phyloP scores from a whole-genome alignment of 768 basidiomycete genomes.

The Holtermannia corniformis region DNA sequence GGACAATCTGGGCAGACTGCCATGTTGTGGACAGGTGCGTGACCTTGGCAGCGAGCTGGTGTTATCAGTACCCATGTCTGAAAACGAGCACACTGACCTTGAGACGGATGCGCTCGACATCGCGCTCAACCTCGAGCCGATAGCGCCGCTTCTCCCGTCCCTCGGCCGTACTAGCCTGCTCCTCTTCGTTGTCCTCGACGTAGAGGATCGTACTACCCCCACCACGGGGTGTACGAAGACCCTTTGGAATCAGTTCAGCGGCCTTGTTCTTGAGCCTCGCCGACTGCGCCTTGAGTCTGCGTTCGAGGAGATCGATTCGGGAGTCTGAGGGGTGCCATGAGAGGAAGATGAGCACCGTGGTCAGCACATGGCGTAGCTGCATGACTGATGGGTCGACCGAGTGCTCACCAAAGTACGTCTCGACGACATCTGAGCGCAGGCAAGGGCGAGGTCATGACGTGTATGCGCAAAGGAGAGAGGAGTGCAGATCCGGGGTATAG shows the following conservation, averaged over 20 bases:
- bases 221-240: constrained; percentile 30
- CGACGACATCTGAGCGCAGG: constrained; percentile 84
- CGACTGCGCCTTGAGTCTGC: constrained; percentile 75
- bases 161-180: not conserved
- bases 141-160: constrained; percentile 28
- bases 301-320: constrained; percentile 51
- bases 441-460: too few relatives aligned
- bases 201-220: constrained; percentile 17
- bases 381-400: not conserved
- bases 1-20: constrained; percentile 62
- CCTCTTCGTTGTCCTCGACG: constrained; percentile 15
- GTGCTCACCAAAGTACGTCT: constrained; percentile 63
- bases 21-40: constrained; percentile 68
- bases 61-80: constrained; percentile 1
- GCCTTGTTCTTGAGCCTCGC: constrained; percentile 73
- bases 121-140: constrained; percentile 71
- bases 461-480: too few relatives aligned
- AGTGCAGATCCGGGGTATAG: too few relatives aligned
- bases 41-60: constrained; percentile 69
- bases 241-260: constrained; percentile 64
- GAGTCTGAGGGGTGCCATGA: constrained; percentile 50
- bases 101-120: constrained; percentile 74
- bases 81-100: constrained; percentile 52
- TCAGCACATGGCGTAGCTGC: not conserved
- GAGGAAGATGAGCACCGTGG: not conserved